These are phyloP conservation scores for Termitomyces sp. DNA, from an alignment of 768 basidiomycete species.

Conservation along the genomic window DNA sequence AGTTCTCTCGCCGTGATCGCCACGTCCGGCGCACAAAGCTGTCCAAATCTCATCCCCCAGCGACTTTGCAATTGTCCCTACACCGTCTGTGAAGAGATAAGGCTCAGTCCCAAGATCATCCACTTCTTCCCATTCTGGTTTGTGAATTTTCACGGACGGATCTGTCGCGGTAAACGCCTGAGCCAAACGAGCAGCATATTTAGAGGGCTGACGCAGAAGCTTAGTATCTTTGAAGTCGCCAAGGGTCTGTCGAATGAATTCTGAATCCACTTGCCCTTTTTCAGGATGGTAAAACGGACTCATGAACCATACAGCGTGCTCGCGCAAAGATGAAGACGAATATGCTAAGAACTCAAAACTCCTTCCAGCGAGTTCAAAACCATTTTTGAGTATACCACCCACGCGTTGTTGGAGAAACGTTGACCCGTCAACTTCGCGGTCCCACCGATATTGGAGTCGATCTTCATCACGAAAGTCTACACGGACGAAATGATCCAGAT, in stretches of 20 bases:
- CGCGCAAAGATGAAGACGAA: constrained; percentile 71
- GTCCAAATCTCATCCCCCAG: constrained; percentile 61
- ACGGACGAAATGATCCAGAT: constrained; percentile 70
- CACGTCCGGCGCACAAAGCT: constrained; percentile 44
- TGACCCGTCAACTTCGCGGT: constrained; percentile 57
- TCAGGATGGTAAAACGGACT: constrained; percentile 51
- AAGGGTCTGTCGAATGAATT: constrained; percentile 55
- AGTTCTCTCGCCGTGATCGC: constrained; percentile 27
- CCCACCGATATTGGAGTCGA: constrained; percentile 69
- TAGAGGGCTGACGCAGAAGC: constrained; percentile 60
- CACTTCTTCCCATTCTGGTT: constrained; percentile 61
- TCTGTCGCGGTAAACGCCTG: constrained; percentile 86
- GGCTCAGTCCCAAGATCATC: constrained; percentile 47
- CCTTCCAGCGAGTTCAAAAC: constrained; percentile 69
- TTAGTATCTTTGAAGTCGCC: constrained; percentile 61
- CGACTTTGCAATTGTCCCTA: constrained; percentile 69
- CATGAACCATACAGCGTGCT: constrained; percentile 85
- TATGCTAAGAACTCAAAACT: constrained; percentile 81
- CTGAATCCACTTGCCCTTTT: constrained; percentile 47
- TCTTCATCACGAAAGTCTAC: constrained; percentile 88
- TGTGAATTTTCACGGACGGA: constrained; percentile 56
- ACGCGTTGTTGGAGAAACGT: constrained; percentile 58
- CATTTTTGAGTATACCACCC: constrained; percentile 53
- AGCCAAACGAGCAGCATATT: constrained; percentile 78
- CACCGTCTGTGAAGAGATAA: constrained; percentile 70